These are phyloP conservation scores for Acorus calamus DNA, from an alignment of 106 monocot genomes.

Conservation along the genomic window DNA sequence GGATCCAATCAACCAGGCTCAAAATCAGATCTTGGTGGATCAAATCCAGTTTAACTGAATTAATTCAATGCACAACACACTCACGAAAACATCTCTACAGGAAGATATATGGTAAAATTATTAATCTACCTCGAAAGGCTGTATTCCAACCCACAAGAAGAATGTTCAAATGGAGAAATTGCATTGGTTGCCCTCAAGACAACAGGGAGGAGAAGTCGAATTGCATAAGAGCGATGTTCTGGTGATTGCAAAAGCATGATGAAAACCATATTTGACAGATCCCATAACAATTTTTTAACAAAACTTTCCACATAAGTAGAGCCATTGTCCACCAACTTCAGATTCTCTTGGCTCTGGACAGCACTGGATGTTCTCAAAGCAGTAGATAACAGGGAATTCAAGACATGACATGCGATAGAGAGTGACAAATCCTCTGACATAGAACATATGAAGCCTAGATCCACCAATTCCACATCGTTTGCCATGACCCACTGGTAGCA, in stretches of 20 bases:
- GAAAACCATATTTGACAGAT: conserved; percentile 35
- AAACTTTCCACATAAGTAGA: conserved; percentile 11
- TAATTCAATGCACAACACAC: too few species aligned
- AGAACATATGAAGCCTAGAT: background rate
- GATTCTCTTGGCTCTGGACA: background rate
- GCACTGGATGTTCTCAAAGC: conserved; percentile 18
- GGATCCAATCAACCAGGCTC: too few species aligned
- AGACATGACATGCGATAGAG: conserved; percentile 25
- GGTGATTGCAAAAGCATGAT: conserved; percentile 27
- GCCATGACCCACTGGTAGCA: conserved; percentile 14
- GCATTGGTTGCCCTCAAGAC: conserved; percentile 27
- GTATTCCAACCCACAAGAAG: conserved; percentile 9
- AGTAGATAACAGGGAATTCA: conserved; percentile 34
- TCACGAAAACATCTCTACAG: background rate
- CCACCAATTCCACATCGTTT: conserved; percentile 1
- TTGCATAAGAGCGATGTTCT: conserved; percentile 36
- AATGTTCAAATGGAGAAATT: conserved; percentile 22
- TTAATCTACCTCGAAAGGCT: conserved; percentile 37
- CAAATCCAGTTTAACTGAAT: too few species aligned
- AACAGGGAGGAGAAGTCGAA: conserved; percentile 45
- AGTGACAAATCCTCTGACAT: conserved; percentile 12
- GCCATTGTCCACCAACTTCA: background rate
- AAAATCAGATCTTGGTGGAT: too few species aligned
- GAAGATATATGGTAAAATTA: background rate
- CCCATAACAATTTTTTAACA: conserved; percentile 39